A percentile compares a stretch with the other conserved stretches of the same genome.
Conservation (phyloP, 2,329 filamentous ascomycete species). For the Fusarium sp. region DNA sequence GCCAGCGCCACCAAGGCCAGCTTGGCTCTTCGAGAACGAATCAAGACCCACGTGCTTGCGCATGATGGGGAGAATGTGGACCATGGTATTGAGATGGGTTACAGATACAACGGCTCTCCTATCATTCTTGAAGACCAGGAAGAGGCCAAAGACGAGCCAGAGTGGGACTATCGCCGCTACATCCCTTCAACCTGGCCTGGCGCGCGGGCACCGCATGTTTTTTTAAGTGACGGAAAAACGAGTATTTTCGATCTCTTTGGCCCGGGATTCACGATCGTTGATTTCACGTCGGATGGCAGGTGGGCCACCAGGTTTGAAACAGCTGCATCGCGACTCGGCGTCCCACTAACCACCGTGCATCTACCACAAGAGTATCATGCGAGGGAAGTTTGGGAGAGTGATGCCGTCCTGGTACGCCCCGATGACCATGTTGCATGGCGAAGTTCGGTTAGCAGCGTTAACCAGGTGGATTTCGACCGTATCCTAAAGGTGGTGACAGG, state of each 20-base stretch:
- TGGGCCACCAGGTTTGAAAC: neutral
- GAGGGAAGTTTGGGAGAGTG: neutral
- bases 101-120: constrained; percentile 31
- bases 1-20: neutral
- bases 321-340: neutral
- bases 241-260: neutral
- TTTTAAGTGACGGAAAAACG: neutral
- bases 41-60: neutral
- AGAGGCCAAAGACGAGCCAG: neutral
- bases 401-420: neutral
- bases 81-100: constrained; percentile 45
- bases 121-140: neutral
- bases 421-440: neutral
- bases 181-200: constrained; percentile 19
- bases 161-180: constrained; percentile 6
- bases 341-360: neutral
- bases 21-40: neutral
- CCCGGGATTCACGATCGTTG: neutral
- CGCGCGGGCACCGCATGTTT: constrained; percentile 13
- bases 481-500: neutral
- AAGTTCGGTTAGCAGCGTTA: neutral
- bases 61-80: neutral
- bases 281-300: neutral
- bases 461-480: neutral
- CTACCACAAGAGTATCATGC: neutral